Percentiles rank a stretch among this genome's conserved stretches.
Conservation (phyloP, 192 early-diverging fungal genomes). For the Coemansia sp. region DNA sequence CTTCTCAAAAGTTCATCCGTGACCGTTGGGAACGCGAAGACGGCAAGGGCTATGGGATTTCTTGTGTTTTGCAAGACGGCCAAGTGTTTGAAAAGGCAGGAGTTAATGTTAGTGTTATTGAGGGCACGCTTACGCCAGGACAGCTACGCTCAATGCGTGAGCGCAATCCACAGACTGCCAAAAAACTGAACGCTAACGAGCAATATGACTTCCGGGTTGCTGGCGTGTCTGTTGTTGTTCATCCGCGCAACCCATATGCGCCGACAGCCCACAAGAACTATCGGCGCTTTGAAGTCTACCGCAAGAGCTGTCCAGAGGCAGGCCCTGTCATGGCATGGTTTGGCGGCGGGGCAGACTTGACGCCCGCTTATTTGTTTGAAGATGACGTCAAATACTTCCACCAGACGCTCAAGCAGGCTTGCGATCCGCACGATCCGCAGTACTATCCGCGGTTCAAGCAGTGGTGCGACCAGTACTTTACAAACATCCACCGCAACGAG, state of each 20-base stretch:
- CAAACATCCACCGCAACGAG: conserved; percentile 81
- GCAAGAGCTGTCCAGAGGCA: conserved; percentile 55
- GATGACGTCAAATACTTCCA: conserved; percentile 96
- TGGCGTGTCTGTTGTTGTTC: conserved; percentile 88
- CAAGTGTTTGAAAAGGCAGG: conserved; percentile 96
- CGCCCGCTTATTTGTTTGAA: conserved; percentile 83
- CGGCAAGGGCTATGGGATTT: conserved; percentile 84
- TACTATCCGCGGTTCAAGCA: conserved; percentile 92
- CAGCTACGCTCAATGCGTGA: conserved; percentile 87
- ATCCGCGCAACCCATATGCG: conserved; percentile 93
- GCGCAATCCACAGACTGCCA: conserved; percentile 56
- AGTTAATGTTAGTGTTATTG: conserved; percentile 89
- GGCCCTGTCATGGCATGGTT: conserved; percentile 87
- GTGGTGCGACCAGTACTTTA: conserved; percentile 97
- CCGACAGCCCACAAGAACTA: conserved; percentile 97
- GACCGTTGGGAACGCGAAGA: conserved; percentile 87
- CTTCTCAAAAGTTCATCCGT: conserved; percentile 61
- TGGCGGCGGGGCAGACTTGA: conserved; percentile 95
- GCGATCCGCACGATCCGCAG: conserved; percentile 77
- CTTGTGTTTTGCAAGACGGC: conserved; percentile 88
- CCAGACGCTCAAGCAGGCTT: conserved; percentile 83
- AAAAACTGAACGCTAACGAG: conserved; percentile 59
- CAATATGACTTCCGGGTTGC: conserved; percentile 81
- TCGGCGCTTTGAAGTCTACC: conserved; percentile 89
- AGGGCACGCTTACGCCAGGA: conserved; percentile 73